Conservation (phyloP, 2,329 filamentous ascomycete genomes). For the Plectosphaerella plurivora region DNA sequence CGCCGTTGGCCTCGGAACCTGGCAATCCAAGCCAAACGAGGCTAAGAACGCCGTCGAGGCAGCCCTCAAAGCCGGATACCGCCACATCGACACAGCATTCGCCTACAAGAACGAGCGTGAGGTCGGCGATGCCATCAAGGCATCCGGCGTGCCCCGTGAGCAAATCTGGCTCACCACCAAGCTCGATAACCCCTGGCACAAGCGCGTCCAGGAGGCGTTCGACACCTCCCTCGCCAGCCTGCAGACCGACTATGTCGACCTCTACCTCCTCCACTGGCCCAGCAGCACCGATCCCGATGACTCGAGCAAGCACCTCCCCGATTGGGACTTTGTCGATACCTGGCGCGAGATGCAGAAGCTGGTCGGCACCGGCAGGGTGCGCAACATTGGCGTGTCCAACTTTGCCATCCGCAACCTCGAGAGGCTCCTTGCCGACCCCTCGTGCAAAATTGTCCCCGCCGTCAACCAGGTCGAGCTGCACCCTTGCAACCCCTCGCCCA, state of each 20-base stretch:
- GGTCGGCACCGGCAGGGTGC: slow-evolving; percentile 63
- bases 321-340: slow-evolving; percentile 82
- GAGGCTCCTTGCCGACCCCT: slow-evolving; percentile 64
- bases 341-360: slow-evolving; percentile 71
- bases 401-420: slow-evolving; percentile 78
- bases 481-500: slow-evolving; percentile 76
- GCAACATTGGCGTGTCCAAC: slow-evolving; percentile 83
- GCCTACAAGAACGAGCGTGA: slow-evolving; percentile 74
- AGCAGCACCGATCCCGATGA: slow-evolving; percentile 58
- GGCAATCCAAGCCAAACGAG: slow-evolving; percentile 68
- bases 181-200: slow-evolving; percentile 76
- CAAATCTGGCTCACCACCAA: slow-evolving; percentile 76
- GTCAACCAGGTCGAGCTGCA: slow-evolving; percentile 83
- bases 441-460: slow-evolving; percentile 57
- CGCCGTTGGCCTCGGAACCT: slow-evolving; percentile 72
- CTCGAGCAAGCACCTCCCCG: slow-evolving; percentile 62
- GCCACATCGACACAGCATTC: slow-evolving; percentile 72
- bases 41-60: slow-evolving; percentile 67
- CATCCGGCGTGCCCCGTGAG: slow-evolving; percentile 58
- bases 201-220: slow-evolving; percentile 60
- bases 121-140: slow-evolving; percentile 61
- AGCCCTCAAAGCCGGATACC: slow-evolving; percentile 65
- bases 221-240: slow-evolving; percentile 56
- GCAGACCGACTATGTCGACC: slow-evolving; percentile 61
- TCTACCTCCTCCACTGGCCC: slow-evolving; percentile 73